Percentiles rank a stretch among this genome's conserved stretches.
Conservation (phyloP, 305 asterid species). For the Fraxinus platypoda region DNA sequence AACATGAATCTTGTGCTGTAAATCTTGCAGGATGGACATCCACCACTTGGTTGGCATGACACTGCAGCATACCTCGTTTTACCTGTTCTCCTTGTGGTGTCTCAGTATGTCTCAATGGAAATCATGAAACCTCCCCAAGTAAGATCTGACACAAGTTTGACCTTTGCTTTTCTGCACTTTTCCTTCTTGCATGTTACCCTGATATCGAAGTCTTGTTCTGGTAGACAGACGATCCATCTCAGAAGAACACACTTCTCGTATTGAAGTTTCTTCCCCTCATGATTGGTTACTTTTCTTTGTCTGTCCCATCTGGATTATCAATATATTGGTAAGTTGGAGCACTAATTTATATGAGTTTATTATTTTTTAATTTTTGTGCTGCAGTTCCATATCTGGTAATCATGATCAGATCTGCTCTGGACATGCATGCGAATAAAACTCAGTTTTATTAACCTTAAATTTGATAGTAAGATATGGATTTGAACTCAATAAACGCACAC, state of each 20-base stretch:
- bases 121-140: constrained; percentile 99
- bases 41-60: constrained; percentile 98
- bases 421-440: constrained; percentile 7
- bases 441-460: neutral
- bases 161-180: constrained; percentile 4
- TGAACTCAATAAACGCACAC: neutral
- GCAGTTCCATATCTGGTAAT: constrained; percentile 14
- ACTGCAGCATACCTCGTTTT: constrained; percentile 93
- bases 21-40: constrained; percentile 89
- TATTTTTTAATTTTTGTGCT: constrained; percentile 13
- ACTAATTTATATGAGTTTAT: neutral
- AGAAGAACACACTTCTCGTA: constrained; percentile 91
- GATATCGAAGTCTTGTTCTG: constrained; percentile 37
- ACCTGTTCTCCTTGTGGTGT: constrained; percentile 84
- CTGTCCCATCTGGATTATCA: constrained; percentile 98
- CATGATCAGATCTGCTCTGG: constrained; percentile 7
- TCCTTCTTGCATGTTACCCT: constrained; percentile 28
- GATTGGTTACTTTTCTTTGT: constrained; percentile 98
- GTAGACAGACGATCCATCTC: constrained; percentile 97
- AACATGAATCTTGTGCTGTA: constrained; percentile 22
- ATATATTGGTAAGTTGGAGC: constrained; percentile 78
- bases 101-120: constrained; percentile 95
- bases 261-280: constrained; percentile 96
- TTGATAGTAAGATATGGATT: neutral
- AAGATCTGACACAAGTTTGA: constrained; percentile 29